A percentile compares a stretch with the other conserved stretches of the same genome.
Evolutionary conservation across 805 yeast genomes (phyloP).

Genomic region (Zygosaccharomyces siamensis): DNA sequence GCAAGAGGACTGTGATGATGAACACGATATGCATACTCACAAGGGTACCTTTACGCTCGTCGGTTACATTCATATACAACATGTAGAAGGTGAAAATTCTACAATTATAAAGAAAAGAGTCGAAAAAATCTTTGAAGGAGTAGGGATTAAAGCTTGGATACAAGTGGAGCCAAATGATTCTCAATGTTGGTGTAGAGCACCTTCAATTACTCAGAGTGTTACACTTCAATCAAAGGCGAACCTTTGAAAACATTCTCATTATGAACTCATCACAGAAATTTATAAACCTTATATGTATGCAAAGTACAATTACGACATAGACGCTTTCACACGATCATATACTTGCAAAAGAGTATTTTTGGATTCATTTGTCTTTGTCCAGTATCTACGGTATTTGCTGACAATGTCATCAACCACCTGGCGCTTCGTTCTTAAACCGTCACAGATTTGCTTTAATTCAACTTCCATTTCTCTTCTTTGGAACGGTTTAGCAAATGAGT

Average conservation of each 20-base stretch:
- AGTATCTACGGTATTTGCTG: conserved; percentile 51
- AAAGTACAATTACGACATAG: conserved; percentile 9
- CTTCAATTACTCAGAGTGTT: conserved; percentile 15
- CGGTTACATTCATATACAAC: conserved; percentile 84
- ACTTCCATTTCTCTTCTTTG: conserved; percentile 71
- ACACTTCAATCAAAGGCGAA: conserved; percentile 10
- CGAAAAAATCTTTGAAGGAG: conserved; percentile 46
- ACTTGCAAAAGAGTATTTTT: conserved; percentile 30
- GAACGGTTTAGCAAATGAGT: conserved; percentile 85
- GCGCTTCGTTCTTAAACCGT: conserved; percentile 50
- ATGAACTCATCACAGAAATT: too few relatives aligned
- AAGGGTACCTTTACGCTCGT: conserved; percentile 41
- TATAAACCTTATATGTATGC: not conserved
- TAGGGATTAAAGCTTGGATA: conserved; percentile 51
- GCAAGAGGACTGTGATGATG: conserved; percentile 29
- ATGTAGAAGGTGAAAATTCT: conserved; percentile 57
- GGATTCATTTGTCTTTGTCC: conserved; percentile 26
- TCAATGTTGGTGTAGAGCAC: conserved; percentile 60
- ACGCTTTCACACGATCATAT: conserved; percentile 26
- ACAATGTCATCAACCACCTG: conserved; percentile 54
- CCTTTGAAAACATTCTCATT: conserved; percentile 5
- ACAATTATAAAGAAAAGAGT: conserved; percentile 56
- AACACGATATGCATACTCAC: conserved; percentile 20
- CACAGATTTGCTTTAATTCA: conserved; percentile 60
- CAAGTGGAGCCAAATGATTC: conserved; percentile 66